Percentiles rank a stretch among this genome's conserved stretches.
phyloP scores from a whole-genome alignment of 106 monocot genomes.

The Agapanthus africanus region DNA sequence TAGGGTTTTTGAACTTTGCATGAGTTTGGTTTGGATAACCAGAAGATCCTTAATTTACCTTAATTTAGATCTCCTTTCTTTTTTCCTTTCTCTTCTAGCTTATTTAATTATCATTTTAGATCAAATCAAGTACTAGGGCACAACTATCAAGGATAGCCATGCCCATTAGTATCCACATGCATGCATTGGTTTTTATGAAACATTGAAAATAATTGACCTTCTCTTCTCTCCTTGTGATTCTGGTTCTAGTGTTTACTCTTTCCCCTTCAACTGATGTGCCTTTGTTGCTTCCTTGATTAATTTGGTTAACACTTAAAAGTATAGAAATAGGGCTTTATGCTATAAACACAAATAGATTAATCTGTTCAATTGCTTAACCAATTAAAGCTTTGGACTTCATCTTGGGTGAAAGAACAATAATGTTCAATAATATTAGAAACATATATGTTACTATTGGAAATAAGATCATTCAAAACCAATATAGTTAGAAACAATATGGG shows the following conservation, averaged over 20 bases:
- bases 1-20: neutral
- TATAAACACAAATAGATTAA: too few relatives aligned
- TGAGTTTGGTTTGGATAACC: conserved; percentile 1
- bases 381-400: too few relatives aligned
- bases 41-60: neutral
- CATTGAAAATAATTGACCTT: neutral
- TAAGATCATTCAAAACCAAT: too few relatives aligned
- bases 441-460: too few relatives aligned
- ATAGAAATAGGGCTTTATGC: neutral
- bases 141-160: conserved; percentile 4
- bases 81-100: neutral
- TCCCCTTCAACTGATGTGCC: neutral
- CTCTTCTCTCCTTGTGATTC: neutral
- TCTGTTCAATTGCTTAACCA: too few relatives aligned
- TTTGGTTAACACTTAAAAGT: neutral
- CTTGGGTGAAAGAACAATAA: too few relatives aligned
- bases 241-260: neutral
- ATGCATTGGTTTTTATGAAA: conserved; percentile 10
- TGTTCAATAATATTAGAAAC: too few relatives aligned
- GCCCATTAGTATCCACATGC: conserved; percentile 6
- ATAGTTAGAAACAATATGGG: too few relatives aligned
- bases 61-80: neutral
- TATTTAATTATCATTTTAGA: neutral
- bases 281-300: neutral
- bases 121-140: conserved; percentile 6